Percentiles rank a stretch among this genome's conserved stretches.
Evolutionary conservation across 768 basidiomycete genomes (phyloP).

Genomic region (Sistotremastrum suecicum): DNA sequence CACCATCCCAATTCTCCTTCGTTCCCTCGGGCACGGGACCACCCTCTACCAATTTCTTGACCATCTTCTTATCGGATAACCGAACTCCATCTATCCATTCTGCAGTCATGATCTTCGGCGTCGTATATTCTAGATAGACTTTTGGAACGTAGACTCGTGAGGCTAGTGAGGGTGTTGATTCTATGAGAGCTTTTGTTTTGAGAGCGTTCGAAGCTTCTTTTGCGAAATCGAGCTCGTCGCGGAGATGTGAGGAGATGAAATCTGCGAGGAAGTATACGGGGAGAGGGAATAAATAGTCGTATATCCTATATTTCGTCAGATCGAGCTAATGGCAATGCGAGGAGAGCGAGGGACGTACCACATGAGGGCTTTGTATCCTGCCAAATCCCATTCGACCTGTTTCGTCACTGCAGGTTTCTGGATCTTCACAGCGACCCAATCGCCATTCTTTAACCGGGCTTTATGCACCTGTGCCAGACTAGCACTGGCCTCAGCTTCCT

Average conservation of each 20-base stretch:
- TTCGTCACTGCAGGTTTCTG: conserved; percentile 82
- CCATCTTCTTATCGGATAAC: conserved; percentile 45
- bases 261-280: conserved; percentile 65
- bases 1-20: neutral
- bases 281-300: conserved; percentile 70
- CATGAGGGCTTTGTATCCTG: conserved; percentile 26
- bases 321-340: neutral
- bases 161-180: conserved; percentile 48
- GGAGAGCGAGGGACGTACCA: conserved; percentile 16
- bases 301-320: conserved; percentile 66
- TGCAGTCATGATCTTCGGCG: conserved; percentile 66
- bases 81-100: conserved; percentile 78
- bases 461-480: conserved; percentile 88
- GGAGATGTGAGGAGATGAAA: conserved; percentile 68
- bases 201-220: conserved; percentile 68
- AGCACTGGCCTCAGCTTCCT: conserved; percentile 68
- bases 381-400: conserved; percentile 79
- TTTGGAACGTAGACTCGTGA: conserved; percentile 10
- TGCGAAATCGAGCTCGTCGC: conserved; percentile 70
- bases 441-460: conserved; percentile 36
- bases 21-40: too few species aligned
- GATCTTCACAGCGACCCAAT: conserved; percentile 84
- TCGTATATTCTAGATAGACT: conserved; percentile 58
- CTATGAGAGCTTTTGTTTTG: conserved; percentile 53
- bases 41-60: conserved; percentile 25